These are phyloP conservation scores for Nakazawaea anatomiae DNA, from an alignment of 805 yeast genomes.

Conservation along the genomic window DNA sequence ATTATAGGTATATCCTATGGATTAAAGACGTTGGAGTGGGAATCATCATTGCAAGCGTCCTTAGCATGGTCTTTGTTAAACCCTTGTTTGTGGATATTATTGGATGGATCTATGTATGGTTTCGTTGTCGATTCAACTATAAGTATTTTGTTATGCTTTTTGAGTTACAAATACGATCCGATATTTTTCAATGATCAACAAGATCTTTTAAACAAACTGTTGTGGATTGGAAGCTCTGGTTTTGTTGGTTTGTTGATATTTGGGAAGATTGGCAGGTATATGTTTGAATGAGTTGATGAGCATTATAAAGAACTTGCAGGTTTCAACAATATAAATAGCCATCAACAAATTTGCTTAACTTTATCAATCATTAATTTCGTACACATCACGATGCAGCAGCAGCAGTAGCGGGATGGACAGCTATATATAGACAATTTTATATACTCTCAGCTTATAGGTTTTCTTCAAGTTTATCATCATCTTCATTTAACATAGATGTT, in stretches of 20 bases:
- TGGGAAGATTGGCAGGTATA: slow-evolving; percentile 62
- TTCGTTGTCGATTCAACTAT: slow-evolving; percentile 33
- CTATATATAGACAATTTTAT: neutral
- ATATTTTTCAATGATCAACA: slow-evolving; percentile 5
- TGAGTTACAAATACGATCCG: slow-evolving; percentile 7
- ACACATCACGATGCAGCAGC: neutral
- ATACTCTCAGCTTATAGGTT: neutral
- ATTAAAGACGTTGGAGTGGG: slow-evolving; percentile 65
- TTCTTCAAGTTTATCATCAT: neutral
- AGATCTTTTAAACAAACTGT: slow-evolving; percentile 31
- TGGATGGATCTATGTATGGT: slow-evolving; percentile 55
- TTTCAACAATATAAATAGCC: neutral
- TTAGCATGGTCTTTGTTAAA: slow-evolving; percentile 57
- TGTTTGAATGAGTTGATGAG: slow-evolving; percentile 23
- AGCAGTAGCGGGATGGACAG: neutral
- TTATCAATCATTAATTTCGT: no score
- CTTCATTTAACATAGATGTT: no score
- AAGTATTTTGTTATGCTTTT: slow-evolving; percentile 16
- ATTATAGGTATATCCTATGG: slow-evolving; percentile 70
- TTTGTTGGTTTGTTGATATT: slow-evolving; percentile 61
- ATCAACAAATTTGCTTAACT: neutral
- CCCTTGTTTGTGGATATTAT: slow-evolving; percentile 59
- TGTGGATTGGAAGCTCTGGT: slow-evolving; percentile 58
- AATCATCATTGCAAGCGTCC: slow-evolving; percentile 57
- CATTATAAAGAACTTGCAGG: neutral